Base-by-base conservation (phyloP, 805 yeast species). In the Metschnikowia lachancei region DNA sequence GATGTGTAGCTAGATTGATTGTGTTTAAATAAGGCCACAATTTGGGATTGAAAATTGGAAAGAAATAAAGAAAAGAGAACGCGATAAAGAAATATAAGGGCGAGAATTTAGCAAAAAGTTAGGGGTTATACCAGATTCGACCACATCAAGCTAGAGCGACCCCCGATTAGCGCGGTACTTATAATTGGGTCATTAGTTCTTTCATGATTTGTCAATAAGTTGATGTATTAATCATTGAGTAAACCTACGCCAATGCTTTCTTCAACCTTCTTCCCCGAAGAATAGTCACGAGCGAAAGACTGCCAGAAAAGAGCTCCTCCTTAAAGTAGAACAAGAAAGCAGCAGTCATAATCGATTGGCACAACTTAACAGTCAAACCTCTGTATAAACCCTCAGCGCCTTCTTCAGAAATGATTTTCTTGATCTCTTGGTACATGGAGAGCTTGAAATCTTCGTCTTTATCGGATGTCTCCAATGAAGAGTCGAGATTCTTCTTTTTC, bases 251-350 rank as follows among this genome's bases (percentile, higher is more conserved):
- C 20, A 49, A 28, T 16, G 28, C 37, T 22, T 45, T 46, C 16
- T 30, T 36, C 36, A 52, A 39, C 4, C 41, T 28, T 26, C 29
- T 28, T 18, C 56, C 51, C 3, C 52, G 56, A 36, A 54, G 50
- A 28, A 81, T 51, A 44, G 70, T 75, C 47, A 87, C 74, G 43
- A 85, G 51, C 46, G 66, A 67, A 42, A 83, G 72, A 39, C 87
- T 78, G 38, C 83, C 74, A 2, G 72, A 60, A 47, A 85, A 81
- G 54, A 90, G 77, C 65, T 87, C 90, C 65, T 91, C 97, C 69
- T 91, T 91, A 70, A 91, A 89, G 66, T 83, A 87, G 62, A 91
- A 91, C 59, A 91, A 74, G 57, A 91, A 87, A 0, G 96, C 97
- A 2, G 96, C 92, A 33, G 95, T 89, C 47, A 85, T 64, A 39